Evolutionary conservation across 2,329 filamentous ascomycete species (phyloP), one percentile per base, ranked within the genome.

Genomic region (Exophiala sp.): DNA sequence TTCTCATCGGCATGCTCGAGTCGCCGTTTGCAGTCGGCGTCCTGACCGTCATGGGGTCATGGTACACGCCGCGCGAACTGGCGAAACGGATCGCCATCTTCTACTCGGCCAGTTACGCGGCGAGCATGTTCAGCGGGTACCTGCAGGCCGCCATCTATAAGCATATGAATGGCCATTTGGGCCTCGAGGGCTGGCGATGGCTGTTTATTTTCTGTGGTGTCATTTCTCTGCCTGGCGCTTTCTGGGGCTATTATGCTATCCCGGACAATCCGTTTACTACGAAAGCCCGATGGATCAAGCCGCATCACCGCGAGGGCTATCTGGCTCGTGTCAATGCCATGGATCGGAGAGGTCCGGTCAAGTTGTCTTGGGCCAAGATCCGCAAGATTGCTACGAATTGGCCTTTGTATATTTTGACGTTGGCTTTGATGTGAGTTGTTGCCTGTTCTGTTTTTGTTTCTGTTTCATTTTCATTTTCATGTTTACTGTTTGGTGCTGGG

Each of bases 61-160:
- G 69, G 69, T 73, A 72, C 44, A 71, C 66, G 1, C 65, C 68
- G 42, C 62, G 63, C 11, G 77, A 80, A 65, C 60, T 81, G 53
- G 73, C 74, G 13, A 68, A 68, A 47, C 38, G 55, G 8, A 80
- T 80, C 57, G 77, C 77, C 48, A 71, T 81, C 24, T 65, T 81
- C 19, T 81, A 80, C 64, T 77, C 76, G 55, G 76, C 78, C 2
- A 80, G 79, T 60, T 72, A 80, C 56, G 74, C 81, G 57, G 79
- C 78, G 41, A 78, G 78, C 46, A 77, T 77, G 47, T 82, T 82
- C 60, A 79, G 77, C 0, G 76, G 77, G 0, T 70, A 82, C 2
- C 72, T 82, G 37, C 78, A 73, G 3, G 64, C 65, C 0, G 66
- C 61, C 3, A 66, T 68, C 32, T 62, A 67, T 50, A 59, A 11